A percentile compares a stretch with the other conserved stretches of the same genome.
Conservation (phyloP, 345 rosid species). For the Populus davidiana region DNA sequence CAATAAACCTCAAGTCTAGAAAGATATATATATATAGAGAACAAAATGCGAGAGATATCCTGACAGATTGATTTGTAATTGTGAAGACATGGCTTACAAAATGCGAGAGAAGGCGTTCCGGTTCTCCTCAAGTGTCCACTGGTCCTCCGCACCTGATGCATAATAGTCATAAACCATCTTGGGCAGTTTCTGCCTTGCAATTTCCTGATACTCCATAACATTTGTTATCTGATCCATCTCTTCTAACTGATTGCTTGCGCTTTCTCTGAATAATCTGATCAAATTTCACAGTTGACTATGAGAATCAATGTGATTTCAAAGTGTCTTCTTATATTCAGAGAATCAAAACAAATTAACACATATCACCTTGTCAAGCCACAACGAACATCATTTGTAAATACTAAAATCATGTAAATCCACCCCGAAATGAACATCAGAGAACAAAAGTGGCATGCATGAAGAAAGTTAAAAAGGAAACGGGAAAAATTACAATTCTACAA, state of each 20-base stretch:
- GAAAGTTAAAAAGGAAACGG: not conserved
- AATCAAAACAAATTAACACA: not conserved
- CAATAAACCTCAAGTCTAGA: not conserved
- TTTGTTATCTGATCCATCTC: slow-evolving; percentile 73
- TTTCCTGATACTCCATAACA: slow-evolving; percentile 76
- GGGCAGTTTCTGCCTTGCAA: slow-evolving; percentile 84
- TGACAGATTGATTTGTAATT: not conserved
- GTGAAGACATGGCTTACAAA: slow-evolving; percentile 41
- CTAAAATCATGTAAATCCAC: not conserved
- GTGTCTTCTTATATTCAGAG: not conserved
- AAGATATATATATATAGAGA: not conserved
- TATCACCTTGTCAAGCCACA: not conserved
- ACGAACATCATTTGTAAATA: not conserved
- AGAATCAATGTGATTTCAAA: not conserved
- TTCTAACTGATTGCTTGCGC: not conserved
- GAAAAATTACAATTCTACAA: not conserved
- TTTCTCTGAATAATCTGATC: not conserved
- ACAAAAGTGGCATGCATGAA: not conserved
- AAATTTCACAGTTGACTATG: not conserved
- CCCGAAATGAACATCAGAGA: not conserved
- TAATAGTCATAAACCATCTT: slow-evolving; percentile 94
- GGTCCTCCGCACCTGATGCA: slow-evolving; percentile 95
- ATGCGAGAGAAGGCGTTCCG: slow-evolving; percentile 82
- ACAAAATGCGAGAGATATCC: too few species aligned
- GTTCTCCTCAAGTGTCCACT: slow-evolving; percentile 89